A percentile compares a stretch with the other conserved stretches of the same genome.
These are phyloP conservation scores for Westerdykella aurantiaca DNA, from an alignment of 2,329 filamentous ascomycete genomes.

Conservation along the genomic window DNA sequence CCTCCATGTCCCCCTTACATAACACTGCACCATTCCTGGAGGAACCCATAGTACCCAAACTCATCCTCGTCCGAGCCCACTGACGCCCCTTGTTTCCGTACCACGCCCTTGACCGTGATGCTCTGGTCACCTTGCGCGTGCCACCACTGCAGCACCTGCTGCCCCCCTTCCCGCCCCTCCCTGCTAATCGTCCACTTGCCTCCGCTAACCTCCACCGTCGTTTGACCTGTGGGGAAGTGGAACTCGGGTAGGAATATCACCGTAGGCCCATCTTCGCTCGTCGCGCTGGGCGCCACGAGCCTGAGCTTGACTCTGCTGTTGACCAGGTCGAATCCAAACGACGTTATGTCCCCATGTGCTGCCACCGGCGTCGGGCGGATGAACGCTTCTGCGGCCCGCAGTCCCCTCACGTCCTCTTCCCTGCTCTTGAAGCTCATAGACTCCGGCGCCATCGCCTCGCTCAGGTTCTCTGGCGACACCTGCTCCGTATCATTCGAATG, in stretches of 20 bases:
- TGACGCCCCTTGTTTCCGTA: conserved; percentile 49
- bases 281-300: conserved; percentile 56
- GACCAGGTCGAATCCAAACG: conserved; percentile 76
- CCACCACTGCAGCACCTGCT: conserved; percentile 88
- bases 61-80: conserved; percentile 61
- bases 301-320: conserved; percentile 71
- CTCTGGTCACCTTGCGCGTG: conserved; percentile 79
- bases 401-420: conserved; percentile 48
- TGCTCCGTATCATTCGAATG: conserved; percentile 43
- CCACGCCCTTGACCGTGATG: conserved; percentile 68
- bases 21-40: conserved; percentile 55
- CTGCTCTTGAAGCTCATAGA: conserved; percentile 35
- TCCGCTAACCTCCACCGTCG: conserved; percentile 67
- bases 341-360: conserved; percentile 64
- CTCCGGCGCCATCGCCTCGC: conserved; percentile 61
- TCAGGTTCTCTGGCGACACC: conserved; percentile 71
- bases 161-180: conserved; percentile 62
- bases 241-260: conserved; percentile 83
- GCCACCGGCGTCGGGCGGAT: conserved; percentile 76
- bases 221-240: conserved; percentile 75
- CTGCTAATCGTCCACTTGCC: conserved; percentile 85
- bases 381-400: conserved; percentile 87
- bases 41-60: conserved; percentile 52
- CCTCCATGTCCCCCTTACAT: conserved; percentile 41
- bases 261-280: conserved; percentile 63